Conservation (phyloP, 768 basidiomycete species). For the Agaricus subrufescens region DNA sequence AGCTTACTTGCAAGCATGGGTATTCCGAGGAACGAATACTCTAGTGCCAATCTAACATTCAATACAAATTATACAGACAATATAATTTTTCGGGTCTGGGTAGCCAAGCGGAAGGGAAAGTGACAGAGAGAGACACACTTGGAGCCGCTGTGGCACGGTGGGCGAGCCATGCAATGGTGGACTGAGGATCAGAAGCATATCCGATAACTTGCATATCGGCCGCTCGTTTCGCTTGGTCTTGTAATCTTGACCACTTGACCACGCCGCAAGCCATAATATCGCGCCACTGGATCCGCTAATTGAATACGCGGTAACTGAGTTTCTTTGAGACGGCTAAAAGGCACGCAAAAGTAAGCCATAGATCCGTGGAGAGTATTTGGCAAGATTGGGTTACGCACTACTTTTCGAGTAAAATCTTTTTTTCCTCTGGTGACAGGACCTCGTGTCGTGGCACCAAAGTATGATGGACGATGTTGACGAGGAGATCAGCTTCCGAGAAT, state of each 20-base stretch:
- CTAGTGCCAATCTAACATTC: not conserved
- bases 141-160: not conserved
- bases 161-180: not conserved
- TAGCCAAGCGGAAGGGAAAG: not conserved
- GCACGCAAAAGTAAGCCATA: slow-evolving; percentile 12
- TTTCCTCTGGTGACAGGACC: slow-evolving; percentile 80
- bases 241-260: slow-evolving; percentile 99
- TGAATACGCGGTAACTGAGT: slow-evolving; percentile 98
- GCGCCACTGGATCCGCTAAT: slow-evolving; percentile 93
- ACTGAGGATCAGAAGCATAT: slow-evolving; percentile 64
- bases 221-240: slow-evolving; percentile 93
- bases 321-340: slow-evolving; percentile 85
- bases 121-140: not conserved
- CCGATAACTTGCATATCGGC: slow-evolving; percentile 88
- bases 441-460: slow-evolving; percentile 92
- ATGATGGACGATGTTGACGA: slow-evolving; percentile 97
- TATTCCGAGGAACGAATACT: slow-evolving; percentile 3
- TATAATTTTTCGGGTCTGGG: not conserved
- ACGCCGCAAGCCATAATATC: slow-evolving; percentile 93
- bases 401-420: slow-evolving; percentile 79
- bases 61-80: slow-evolving; percentile 2
- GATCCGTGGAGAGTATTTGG: slow-evolving; percentile 2
- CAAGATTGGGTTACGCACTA: slow-evolving; percentile 61
- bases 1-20: not conserved
- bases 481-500: slow-evolving; percentile 92